Base-by-base conservation (phyloP, 2,329 filamentous ascomycete genomes). In the Epichloe elymi region DNA sequence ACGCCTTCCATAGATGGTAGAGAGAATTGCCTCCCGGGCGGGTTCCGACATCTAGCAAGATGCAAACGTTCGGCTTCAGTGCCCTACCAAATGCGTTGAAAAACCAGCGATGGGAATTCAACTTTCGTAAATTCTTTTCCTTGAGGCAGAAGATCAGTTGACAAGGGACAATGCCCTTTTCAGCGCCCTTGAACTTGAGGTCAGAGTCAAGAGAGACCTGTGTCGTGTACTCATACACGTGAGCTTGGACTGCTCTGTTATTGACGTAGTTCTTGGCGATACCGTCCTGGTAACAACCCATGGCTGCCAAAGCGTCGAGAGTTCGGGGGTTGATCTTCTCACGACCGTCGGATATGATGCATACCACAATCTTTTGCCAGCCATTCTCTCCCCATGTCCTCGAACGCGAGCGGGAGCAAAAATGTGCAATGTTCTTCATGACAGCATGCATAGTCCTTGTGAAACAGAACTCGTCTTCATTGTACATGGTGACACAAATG, bases 221-320 rank as follows among this genome's bases (percentile, higher is more conserved):
- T 0, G 93, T 97, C 0, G 93, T 98, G 70, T 98, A 98, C 66
- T 98, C 93, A 72, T 98, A 98, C 14, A 98, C 88, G 70, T 98
- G 93, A 0, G 90, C 91, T 57, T 90, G 91, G 45, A 98, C 93
- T 55, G 94, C 88, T 59, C 88, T 87, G 62, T 93, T 85, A 70
- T 98, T 98, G 74, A 98, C 93, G 64, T 86, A 83, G 67, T 98
- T 98, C 77, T 98, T 98, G 53, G 93, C 93, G 62, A 98, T 97
- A 33, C 94, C 93, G 63, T 95, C 87, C 68, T 98, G 93, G 68
- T 98, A 98, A 50, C 96, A 89, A 54, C 93, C 93, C 82, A 98
- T 93, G 35, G 93, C 93, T 11, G 94, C 93, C 55, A 98, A 72
- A 5, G 89, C 93, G 65, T 98, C 94, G 1, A 98, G 78, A 0